Percentiles rank a stretch among this genome's conserved stretches.
Conservation (phyloP, 495 filamentous ascomycete species). For the Penicillium salamii region DNA sequence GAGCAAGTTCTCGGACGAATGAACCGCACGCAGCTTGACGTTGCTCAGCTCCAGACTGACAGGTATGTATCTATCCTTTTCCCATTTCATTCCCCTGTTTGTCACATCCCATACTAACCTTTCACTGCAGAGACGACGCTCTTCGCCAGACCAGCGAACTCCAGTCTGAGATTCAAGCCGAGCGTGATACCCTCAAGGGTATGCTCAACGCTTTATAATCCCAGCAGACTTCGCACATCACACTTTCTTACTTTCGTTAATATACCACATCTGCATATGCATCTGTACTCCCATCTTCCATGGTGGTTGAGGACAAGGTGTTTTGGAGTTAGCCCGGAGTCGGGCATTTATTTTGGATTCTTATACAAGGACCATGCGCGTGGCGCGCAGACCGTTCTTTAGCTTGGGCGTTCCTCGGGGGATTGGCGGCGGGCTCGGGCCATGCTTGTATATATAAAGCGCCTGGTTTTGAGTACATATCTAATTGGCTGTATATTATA, state of each 20-base stretch:
- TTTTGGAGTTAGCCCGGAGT: conserved; percentile 13
- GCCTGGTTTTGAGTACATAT: conserved; percentile 17
- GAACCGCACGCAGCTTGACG: conserved; percentile 92
- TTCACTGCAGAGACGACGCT: conserved; percentile 69
- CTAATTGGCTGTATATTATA: conserved; percentile 23
- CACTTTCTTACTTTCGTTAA: neutral
- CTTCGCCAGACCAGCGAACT: conserved; percentile 77
- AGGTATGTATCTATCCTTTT: conserved; percentile 50
- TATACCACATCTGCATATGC: conserved; percentile 31
- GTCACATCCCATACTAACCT: conserved; percentile 24
- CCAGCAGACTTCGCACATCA: neutral
- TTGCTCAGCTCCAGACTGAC: conserved; percentile 86
- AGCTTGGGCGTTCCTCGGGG: conserved; percentile 1
- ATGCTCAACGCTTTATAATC: conserved; percentile 23
- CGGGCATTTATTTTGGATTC: conserved; percentile 9
- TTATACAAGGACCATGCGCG: conserved; percentile 4
- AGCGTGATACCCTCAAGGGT: conserved; percentile 54
- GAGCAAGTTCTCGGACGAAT: conserved; percentile 87
- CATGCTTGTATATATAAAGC: conserved; percentile 23
- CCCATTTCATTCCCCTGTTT: neutral
- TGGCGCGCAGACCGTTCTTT: conserved; percentile 10
- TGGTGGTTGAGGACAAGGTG: conserved; percentile 9
- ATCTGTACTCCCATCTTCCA: conserved; percentile 14
- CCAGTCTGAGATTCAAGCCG: conserved; percentile 59
- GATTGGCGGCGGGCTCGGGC: conserved; percentile 7